Conservation (phyloP, 306 rosid genomes). For the Quercus robur region DNA sequence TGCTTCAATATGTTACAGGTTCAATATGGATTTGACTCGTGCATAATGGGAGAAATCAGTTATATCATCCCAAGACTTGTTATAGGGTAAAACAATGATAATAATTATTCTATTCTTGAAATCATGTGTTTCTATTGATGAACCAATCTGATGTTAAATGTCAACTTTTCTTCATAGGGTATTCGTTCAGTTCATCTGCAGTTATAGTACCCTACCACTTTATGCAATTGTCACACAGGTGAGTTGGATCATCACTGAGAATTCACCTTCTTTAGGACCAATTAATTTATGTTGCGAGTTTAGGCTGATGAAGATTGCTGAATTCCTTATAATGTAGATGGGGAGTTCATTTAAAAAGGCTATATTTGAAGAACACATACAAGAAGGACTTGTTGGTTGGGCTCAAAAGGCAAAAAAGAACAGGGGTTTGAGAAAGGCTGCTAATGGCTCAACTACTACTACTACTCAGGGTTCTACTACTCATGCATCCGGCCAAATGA, state of each 20-base stretch:
- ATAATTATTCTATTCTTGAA: neutral
- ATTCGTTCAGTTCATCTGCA: constrained; percentile 31
- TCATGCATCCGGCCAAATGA: neutral
- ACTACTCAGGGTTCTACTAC: neutral
- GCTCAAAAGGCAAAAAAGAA: constrained; percentile 19
- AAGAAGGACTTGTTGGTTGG: constrained; percentile 29
- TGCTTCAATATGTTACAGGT: constrained; percentile 17
- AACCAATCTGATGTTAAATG: neutral
- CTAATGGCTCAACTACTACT: neutral
- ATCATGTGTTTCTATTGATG: neutral
- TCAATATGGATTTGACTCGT: constrained; percentile 32
- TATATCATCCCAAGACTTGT: constrained; percentile 32
- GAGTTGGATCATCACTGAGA: neutral
- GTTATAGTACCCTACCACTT: constrained; percentile 36
- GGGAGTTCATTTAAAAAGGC: constrained; percentile 33
- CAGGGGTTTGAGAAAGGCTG: constrained; percentile 13
- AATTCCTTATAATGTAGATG: constrained; percentile 20
- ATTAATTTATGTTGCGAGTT: neutral
- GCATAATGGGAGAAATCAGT: constrained; percentile 31
- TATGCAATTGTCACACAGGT: constrained; percentile 38
- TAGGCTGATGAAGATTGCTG: neutral
- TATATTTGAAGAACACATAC: constrained; percentile 28
- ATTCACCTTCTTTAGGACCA: neutral
- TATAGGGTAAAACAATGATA: constrained; percentile 25
- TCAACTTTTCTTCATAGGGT: constrained; percentile 6